phyloP scores from a whole-genome alignment of 192 early-diverging fungal species.

The Geranomyces michiganensis region DNA sequence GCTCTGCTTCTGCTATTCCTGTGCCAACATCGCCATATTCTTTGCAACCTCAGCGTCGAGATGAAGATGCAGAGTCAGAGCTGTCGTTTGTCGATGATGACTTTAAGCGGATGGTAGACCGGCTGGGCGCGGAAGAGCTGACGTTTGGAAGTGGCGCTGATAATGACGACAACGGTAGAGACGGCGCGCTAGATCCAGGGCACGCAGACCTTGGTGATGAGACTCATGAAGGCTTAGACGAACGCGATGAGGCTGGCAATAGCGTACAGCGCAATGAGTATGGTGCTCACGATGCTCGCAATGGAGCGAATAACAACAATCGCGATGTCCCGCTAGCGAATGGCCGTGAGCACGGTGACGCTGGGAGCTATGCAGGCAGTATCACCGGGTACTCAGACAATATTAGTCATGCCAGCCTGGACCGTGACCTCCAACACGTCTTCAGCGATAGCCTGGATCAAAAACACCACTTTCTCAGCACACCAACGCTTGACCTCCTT shows the following conservation, averaged over 20 bases:
- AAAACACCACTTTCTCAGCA: background rate
- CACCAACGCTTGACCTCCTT: background rate
- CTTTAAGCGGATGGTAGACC: conserved; percentile 6
- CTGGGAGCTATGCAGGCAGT: background rate
- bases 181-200: too few relatives aligned
- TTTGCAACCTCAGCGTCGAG: background rate
- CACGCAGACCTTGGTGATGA: too few relatives aligned
- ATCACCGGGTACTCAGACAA: background rate
- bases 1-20: background rate
- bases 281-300: too few relatives aligned
- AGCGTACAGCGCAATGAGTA: too few relatives aligned
- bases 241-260: too few relatives aligned
- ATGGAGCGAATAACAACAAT: too few relatives aligned
- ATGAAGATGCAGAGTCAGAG: conserved; percentile 5
- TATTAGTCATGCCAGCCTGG: background rate
- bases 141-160: background rate
- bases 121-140: conserved; percentile 1
- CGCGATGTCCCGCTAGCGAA: too few relatives aligned
- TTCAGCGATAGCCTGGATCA: background rate
- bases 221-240: too few relatives aligned
- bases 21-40: background rate
- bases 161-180: too few relatives aligned
- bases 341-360: too few relatives aligned
- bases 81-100: conserved; percentile 12
- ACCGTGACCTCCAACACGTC: background rate